Base-by-base conservation (phyloP, 2,329 filamentous ascomycete genomes). In the Microdochium bolleyi region DNA sequence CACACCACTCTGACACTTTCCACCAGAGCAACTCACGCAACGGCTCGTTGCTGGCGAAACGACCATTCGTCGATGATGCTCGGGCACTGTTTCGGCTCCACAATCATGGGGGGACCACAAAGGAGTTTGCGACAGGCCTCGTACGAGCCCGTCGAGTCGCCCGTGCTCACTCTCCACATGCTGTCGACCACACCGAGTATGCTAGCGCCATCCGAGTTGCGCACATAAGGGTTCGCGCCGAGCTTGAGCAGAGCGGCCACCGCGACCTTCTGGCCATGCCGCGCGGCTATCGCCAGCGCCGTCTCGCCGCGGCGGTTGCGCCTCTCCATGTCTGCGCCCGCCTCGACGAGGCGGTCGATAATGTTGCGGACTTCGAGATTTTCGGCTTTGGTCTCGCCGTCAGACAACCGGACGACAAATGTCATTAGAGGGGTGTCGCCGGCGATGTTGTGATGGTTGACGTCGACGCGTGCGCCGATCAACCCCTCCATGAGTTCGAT, bases 401-500 rank as follows among this genome's bases (percentile, higher is more conserved):
- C 64, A 1, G 73, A 70, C 1, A 78, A 69, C 50, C 79, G 69
- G 0, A 71, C 67, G 11, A 75, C 73, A 57, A 83, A 83, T 0
- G 75, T 69, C 73, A 82, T 82, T 14, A 83, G 70, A 1, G 78
- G 76, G 0, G 80, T 82, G 59, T 75, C 73, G 37, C 80, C 80
- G 19, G 66, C 56, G 3, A 60, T 61, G 63, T 81, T 76, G 62
- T 80, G 78, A 52, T 80, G 76, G 57, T 82, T 79, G 3, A 72
- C 68, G 52, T 79, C 72, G 11, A 79, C 73, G 1, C 66, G 62
- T 1, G 67, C 64, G 1, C 52, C 11, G 1, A 78, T 60, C 1
- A 78, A 63, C 1, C 58, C 59, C 7, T 56, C 49, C 10, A 67
- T 54, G 21, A 27, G 57, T 10, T 60, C 52, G 1, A 61, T 24